Conservation (phyloP, 2,329 filamentous ascomycete species). For the Fusarium brevicatenulatum region DNA sequence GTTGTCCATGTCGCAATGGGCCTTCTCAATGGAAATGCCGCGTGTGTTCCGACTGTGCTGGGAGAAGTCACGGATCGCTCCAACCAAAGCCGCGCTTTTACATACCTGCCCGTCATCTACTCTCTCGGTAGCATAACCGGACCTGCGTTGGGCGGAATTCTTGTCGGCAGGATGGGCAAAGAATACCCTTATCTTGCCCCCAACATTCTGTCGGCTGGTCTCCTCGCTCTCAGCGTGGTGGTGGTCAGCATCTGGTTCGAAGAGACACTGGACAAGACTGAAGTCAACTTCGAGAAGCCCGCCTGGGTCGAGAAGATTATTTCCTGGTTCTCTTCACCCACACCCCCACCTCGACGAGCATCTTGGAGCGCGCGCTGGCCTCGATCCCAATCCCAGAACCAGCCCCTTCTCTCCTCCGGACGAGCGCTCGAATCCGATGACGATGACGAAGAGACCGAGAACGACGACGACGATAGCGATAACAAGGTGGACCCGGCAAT, state of each 20-base stretch:
- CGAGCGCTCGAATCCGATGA: slow-evolving; percentile 17
- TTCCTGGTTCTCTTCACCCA: slow-evolving; percentile 42
- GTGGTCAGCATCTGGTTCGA: slow-evolving; percentile 84
- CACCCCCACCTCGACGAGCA: slow-evolving; percentile 38
- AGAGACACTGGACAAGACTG: slow-evolving; percentile 69
- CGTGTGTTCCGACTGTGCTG: slow-evolving; percentile 90
- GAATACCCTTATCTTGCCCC: slow-evolving; percentile 86
- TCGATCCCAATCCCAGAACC: slow-evolving; percentile 38
- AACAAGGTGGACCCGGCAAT: slow-evolving; percentile 22
- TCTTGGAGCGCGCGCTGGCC: slow-evolving; percentile 56
- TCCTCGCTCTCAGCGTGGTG: slow-evolving; percentile 78
- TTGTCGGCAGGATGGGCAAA: slow-evolving; percentile 72
- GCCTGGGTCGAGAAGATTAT: slow-evolving; percentile 48
- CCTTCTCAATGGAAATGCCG: slow-evolving; percentile 92
- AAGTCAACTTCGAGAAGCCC: slow-evolving; percentile 46
- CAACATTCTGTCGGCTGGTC: slow-evolving; percentile 79
- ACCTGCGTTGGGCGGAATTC: slow-evolving; percentile 86
- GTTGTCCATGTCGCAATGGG: slow-evolving; percentile 91
- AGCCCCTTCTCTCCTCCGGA: slow-evolving; percentile 45
- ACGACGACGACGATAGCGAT: slow-evolving; percentile 31
- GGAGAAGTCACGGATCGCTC: slow-evolving; percentile 95
- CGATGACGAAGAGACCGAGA: no score
- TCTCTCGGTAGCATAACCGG: slow-evolving; percentile 93
- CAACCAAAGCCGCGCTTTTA: slow-evolving; percentile 94
- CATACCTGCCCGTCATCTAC: slow-evolving; percentile 95